These are phyloP conservation scores for Desmodesmus armatus DNA, from an alignment of 139 green algal genomes.

Conservation along the genomic window DNA sequence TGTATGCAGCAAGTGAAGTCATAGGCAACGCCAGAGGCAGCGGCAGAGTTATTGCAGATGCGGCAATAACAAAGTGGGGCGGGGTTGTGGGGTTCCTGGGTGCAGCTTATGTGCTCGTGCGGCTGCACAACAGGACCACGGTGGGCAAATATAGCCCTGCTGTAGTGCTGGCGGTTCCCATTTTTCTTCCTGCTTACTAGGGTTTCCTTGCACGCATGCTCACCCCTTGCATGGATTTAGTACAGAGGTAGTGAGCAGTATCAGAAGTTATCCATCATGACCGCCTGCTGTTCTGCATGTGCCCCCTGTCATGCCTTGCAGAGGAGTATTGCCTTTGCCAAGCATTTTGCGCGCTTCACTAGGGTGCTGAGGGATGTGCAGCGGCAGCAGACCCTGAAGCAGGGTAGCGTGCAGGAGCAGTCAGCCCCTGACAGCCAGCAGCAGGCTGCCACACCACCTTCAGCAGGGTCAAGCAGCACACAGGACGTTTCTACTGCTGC, in stretches of 20 bases:
- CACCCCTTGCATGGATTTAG: not conserved
- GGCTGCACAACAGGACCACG: no score
- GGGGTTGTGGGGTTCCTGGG: not conserved
- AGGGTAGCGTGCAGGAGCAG: not conserved
- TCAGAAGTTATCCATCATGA: no score
- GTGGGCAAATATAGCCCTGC: no score
- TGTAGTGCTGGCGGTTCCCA: no score
- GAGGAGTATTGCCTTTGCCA: constrained; percentile 31
- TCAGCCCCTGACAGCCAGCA: not conserved
- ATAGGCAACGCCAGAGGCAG: no score
- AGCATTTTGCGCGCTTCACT: constrained; percentile 9
- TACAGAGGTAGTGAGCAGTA: not conserved
- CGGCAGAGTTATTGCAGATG: no score
- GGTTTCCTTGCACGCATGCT: not conserved
- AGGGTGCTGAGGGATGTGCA: constrained; percentile 2
- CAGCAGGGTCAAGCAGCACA: no score
- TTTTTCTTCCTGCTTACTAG: no score
- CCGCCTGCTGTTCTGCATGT: not conserved
- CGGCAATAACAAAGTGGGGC: not conserved
- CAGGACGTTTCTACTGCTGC: not conserved
- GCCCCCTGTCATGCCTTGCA: no score
- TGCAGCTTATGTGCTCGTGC: no score
- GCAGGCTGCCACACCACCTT: not conserved
- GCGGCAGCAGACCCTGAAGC: not conserved
- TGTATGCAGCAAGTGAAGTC: no score